Percentiles rank a stretch among this genome's conserved stretches.
These are phyloP conservation scores for Saksenaea oblongispora DNA, from an alignment of 371 early-diverging fungal species.

Conservation along the genomic window DNA sequence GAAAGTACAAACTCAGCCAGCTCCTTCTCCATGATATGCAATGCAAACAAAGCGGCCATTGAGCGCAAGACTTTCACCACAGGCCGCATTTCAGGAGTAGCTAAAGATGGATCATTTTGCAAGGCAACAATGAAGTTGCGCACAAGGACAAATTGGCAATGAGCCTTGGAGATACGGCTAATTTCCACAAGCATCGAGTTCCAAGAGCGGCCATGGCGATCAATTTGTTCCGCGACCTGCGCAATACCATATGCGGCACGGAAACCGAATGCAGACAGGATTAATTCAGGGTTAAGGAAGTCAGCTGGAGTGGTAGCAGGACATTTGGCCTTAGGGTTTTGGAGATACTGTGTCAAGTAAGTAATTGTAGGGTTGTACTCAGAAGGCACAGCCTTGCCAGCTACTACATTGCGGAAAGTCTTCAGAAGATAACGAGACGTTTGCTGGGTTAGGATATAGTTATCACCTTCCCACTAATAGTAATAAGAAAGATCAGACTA, in stretches of 20 bases:
- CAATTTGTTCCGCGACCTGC: constrained; percentile 55
- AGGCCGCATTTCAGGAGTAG: constrained; percentile 28
- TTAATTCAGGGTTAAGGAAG: constrained; percentile 61
- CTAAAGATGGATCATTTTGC: constrained; percentile 34
- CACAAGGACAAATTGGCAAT: constrained; percentile 64
- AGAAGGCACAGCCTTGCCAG: constrained; percentile 52
- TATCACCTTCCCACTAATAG: constrained; percentile 81
- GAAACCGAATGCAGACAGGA: constrained; percentile 67
- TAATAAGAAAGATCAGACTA: not conserved
- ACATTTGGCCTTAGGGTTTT: constrained; percentile 57
- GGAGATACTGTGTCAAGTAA: constrained; percentile 53
- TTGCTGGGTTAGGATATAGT: constrained; percentile 81
- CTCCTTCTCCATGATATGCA: constrained; percentile 67
- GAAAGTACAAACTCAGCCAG: constrained; percentile 64
- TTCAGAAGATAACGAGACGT: constrained; percentile 65
- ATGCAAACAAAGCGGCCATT: constrained; percentile 59
- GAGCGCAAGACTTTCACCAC: constrained; percentile 46
- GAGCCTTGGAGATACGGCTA: constrained; percentile 64
- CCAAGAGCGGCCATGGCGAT: constrained; percentile 58
- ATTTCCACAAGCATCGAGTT: constrained; percentile 70
- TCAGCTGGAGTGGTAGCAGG: constrained; percentile 45
- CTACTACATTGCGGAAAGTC: constrained; percentile 50
- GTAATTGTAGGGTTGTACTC: constrained; percentile 56
- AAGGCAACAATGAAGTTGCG: constrained; percentile 58
- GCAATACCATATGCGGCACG: constrained; percentile 65